Conservation (phyloP, 192 early-diverging fungal genomes). For the Rhizoclosmatium sp. region DNA sequence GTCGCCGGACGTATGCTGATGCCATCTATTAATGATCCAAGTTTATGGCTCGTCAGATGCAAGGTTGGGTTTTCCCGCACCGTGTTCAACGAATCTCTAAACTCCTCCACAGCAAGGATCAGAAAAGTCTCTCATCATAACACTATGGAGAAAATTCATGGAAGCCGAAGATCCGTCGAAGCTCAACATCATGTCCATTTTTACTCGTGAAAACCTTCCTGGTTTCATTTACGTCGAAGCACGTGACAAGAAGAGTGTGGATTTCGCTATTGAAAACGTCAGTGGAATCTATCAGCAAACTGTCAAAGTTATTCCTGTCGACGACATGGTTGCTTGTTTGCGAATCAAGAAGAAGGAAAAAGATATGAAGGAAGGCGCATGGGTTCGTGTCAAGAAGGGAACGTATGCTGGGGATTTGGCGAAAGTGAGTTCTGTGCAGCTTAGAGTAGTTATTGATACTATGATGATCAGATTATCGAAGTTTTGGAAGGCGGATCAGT, state of each 20-base stretch:
- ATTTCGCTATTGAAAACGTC: constrained; percentile 78
- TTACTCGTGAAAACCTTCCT: constrained; percentile 80
- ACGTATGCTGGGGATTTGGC: constrained; percentile 94
- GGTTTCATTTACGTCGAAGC: constrained; percentile 97
- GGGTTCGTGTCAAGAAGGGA: constrained; percentile 91
- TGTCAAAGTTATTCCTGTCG: constrained; percentile 84
- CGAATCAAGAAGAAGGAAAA: constrained; percentile 72
- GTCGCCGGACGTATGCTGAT: constrained; percentile 82
- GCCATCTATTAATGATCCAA: constrained; percentile 87
- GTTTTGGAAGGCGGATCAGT: constrained; percentile 44
- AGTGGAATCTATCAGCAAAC: constrained; percentile 74
- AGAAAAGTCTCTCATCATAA: constrained; percentile 86
- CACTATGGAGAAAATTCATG: constrained; percentile 78
- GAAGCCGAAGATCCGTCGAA: constrained; percentile 71
- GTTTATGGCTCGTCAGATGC: constrained; percentile 89
- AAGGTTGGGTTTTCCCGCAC: constrained; percentile 48
- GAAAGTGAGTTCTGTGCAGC: constrained; percentile 62
- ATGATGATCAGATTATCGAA: constrained; percentile 40
- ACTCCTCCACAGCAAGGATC: constrained; percentile 68
- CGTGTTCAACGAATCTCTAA: constrained; percentile 14
- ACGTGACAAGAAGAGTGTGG: constrained; percentile 77
- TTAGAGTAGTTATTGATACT: background rate
- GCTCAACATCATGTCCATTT: constrained; percentile 80
- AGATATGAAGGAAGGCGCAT: constrained; percentile 72
- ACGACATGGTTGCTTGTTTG: constrained; percentile 91